These are phyloP conservation scores for Exserohilum rostratum DNA, from an alignment of 2,329 filamentous ascomycete genomes.

Conservation along the genomic window DNA sequence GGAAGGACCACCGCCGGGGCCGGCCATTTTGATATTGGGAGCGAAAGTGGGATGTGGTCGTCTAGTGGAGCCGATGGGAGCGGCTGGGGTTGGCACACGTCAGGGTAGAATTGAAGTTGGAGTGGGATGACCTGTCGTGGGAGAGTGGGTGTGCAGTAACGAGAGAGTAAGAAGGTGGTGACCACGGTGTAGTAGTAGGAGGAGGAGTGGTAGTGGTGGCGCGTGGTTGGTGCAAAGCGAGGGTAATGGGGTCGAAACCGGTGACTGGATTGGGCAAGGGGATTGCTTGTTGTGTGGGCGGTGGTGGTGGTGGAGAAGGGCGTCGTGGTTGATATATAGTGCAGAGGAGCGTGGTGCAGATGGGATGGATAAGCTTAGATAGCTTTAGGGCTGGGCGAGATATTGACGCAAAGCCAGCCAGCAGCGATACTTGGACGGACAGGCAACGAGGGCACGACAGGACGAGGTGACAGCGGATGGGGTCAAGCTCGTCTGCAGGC, in stretches of 20 bases:
- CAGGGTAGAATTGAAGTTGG: slow-evolving; percentile 21
- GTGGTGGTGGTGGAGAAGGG: slow-evolving; percentile 40
- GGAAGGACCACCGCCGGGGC: slow-evolving; percentile 92
- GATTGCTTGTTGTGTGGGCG: slow-evolving; percentile 25
- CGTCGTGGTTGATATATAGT: slow-evolving; percentile 47
- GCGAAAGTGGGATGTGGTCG: slow-evolving; percentile 19
- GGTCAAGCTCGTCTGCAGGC: slow-evolving; percentile 42
- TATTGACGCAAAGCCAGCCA: slow-evolving; percentile 34
- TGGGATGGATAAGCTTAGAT: slow-evolving; percentile 41
- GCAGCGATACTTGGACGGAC: slow-evolving; percentile 27
- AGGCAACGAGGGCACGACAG: slow-evolving; percentile 33
- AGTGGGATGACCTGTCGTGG: too few species aligned
- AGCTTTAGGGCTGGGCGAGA: slow-evolving; percentile 37
- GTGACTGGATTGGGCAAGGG: slow-evolving; percentile 38
- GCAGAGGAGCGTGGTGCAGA: slow-evolving; percentile 29
- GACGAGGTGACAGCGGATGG: slow-evolving; percentile 44
- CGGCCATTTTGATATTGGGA: slow-evolving; percentile 69
- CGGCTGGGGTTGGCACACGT: slow-evolving; percentile 15
- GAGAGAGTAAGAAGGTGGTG: too few species aligned
- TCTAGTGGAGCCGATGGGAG: slow-evolving; percentile 16
- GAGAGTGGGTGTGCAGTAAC: slow-evolving; percentile 15
- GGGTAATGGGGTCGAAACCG: slow-evolving; percentile 40
- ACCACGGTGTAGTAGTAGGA: too few species aligned
- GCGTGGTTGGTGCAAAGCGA: slow-evolving; percentile 38
- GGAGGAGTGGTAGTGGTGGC: too few species aligned